Evolutionary conservation across 345 rosid genomes (phyloP).

Genomic region (Raphanus raphanistrum): DNA sequence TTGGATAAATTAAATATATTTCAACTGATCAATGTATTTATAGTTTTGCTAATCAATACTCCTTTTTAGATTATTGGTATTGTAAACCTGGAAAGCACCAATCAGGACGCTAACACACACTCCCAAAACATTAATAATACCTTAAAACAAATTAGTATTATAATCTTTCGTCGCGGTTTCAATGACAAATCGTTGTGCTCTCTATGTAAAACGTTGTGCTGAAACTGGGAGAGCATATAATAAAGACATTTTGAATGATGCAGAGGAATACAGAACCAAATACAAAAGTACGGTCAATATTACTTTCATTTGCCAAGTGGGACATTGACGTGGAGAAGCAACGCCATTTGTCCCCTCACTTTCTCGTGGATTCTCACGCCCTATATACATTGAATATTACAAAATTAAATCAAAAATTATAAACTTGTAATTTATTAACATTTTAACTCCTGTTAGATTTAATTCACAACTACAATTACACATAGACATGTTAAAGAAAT

Average conservation of each 20-base stretch:
- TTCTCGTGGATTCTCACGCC: constrained; percentile 35
- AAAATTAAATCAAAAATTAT: not conserved
- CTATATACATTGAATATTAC: not conserved
- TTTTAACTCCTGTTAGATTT: constrained; percentile 11
- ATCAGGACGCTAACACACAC: not conserved
- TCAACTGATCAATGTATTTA: not conserved
- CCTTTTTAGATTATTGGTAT: not conserved
- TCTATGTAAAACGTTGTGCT: constrained; percentile 15
- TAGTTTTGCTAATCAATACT: not conserved
- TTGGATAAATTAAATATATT: not conserved
- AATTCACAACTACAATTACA: not conserved
- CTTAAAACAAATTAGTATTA: not conserved
- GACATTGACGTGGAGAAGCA: constrained; percentile 33
- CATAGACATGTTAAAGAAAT: not conserved
- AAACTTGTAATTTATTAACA: constrained; percentile 4
- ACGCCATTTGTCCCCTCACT: constrained; percentile 10
- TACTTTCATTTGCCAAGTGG: constrained; percentile 36
- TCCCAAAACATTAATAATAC: not conserved
- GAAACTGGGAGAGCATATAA: constrained; percentile 11
- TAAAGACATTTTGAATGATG: not conserved
- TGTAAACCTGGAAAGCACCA: not conserved
- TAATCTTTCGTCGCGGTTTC: not conserved
- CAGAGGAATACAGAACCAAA: constrained; percentile 6
- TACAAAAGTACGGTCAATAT: not conserved
- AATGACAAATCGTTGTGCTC: constrained; percentile 5